A percentile compares a stretch with the other conserved stretches of the same genome.
Evolutionary conservation across 2,329 filamentous ascomycete genomes (phyloP).

Genomic region (Periglandula ipomoeae): DNA sequence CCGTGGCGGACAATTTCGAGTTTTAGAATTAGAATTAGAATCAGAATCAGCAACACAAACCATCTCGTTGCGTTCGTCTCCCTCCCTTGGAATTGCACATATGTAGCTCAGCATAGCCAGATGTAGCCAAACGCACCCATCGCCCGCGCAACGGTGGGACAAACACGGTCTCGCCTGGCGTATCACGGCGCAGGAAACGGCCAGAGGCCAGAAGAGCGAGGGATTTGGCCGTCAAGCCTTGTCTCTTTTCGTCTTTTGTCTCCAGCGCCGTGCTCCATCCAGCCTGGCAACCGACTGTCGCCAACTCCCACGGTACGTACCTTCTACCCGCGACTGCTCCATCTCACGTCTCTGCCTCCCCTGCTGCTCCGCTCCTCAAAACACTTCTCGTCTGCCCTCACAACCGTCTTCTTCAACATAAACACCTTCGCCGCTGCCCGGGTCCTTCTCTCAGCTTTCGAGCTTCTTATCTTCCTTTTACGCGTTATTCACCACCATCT

Average conservation of each 20-base stretch:
- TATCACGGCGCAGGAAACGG: slow-evolving; percentile 4
- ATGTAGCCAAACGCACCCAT: not conserved
- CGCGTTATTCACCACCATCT: slow-evolving; percentile 15
- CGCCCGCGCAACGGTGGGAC: slow-evolving; percentile 9
- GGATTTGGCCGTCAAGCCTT: not conserved
- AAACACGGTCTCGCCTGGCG: slow-evolving; percentile 6
- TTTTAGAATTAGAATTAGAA: too few species aligned
- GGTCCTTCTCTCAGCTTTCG: slow-evolving; percentile 15
- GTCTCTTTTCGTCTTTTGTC: not conserved
- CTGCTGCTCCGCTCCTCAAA: slow-evolving; percentile 26
- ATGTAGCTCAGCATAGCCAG: not conserved
- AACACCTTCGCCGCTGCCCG: slow-evolving; percentile 23
- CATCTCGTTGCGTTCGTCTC: not conserved
- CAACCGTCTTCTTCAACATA: slow-evolving; percentile 22
- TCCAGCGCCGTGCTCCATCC: not conserved
- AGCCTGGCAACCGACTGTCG: slow-evolving; percentile 10
- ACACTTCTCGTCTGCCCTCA: slow-evolving; percentile 27
- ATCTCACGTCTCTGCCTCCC: slow-evolving; percentile 18
- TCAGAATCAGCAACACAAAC: too few species aligned
- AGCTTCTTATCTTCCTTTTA: slow-evolving; percentile 11
- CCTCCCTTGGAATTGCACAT: slow-evolving; percentile 5
- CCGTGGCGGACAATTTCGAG: too few species aligned
- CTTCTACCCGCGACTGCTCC: slow-evolving; percentile 12
- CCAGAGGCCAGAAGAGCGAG: not conserved
- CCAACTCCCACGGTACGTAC: slow-evolving; percentile 11